Evolutionary conservation across 2,329 filamentous ascomycete genomes (phyloP).

Genomic region (Botryotinia narcissicola): DNA sequence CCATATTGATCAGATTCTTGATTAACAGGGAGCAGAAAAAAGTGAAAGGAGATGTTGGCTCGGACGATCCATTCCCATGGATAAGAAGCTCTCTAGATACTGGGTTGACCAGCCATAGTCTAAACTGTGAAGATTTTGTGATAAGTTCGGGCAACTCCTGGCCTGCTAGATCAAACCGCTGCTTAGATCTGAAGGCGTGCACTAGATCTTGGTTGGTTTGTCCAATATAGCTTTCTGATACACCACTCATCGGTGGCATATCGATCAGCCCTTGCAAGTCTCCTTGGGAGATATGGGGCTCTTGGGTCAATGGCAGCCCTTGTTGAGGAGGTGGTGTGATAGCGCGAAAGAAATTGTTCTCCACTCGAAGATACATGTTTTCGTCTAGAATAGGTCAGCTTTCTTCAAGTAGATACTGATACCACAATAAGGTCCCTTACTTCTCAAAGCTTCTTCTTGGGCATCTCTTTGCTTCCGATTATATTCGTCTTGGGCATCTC

Average conservation of each 20-base stretch:
- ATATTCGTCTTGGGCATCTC: too few relatives aligned
- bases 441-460: too few relatives aligned
- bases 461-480: rapidly evolving
- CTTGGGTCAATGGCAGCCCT: background rate
- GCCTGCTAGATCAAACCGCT: background rate
- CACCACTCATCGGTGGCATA: background rate
- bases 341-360: too few relatives aligned
- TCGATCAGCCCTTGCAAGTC: background rate
- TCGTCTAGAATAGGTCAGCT: too few relatives aligned
- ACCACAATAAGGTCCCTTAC: too few relatives aligned
- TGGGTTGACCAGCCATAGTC: background rate
- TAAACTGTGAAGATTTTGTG: background rate
- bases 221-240: background rate
- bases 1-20: background rate
- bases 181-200: background rate
- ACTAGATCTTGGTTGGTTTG: background rate
- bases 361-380: too few relatives aligned
- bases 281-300: background rate
- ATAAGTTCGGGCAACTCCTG: background rate
- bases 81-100: background rate
- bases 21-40: background rate
- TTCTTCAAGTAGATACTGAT: too few relatives aligned
- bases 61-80: background rate
- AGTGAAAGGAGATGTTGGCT: background rate
- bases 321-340: background rate